Evolutionary conservation across 75 land plant species (phyloP), one percentile per base, ranked within the genome.

Genomic region (Sequoiadendron giganteum): DNA sequence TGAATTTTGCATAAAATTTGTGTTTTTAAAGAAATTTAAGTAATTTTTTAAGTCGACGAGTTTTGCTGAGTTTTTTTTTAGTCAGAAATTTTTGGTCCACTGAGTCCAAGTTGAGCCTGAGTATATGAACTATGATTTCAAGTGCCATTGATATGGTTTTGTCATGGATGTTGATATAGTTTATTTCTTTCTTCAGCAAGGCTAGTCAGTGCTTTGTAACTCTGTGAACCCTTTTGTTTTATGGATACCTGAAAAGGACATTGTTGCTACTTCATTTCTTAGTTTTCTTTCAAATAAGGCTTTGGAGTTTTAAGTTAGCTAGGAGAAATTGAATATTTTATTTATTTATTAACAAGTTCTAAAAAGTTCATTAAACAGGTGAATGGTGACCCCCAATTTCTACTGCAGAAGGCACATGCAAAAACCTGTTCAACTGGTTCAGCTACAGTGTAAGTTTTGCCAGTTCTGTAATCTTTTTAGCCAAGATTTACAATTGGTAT

Each of bases 341-440:
- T 18, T 14, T 21, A 15, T 13, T 56, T 38, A 87, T 80, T 87
- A 43, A 7, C 43, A 47, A 39, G 25, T 40, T 21, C 7, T 39
- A 32, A 75, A 38, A 36, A 84, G 40, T 21, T 79, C 28, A 48
- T 80, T 85, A 75, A 21, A 79, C 88, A 94, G 95, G 93, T 93
- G 21, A 83, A 89, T 40, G 85, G 85, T 88, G 95, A 95, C 88
- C 96, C 96, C 32, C 91, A 88, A 58, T 70, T 86, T 85, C 92
- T 98, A 15, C 25, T 98, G 86, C 89, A 58, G 52, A 95, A 94
- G 84, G 98, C 99, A 61, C 96, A 98, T 91, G 96, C 94, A 87
- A 94, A 95, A 68, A 96, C 99, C 19, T 87, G 90, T 30, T 92
- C 98, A 21, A 91, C 79, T 78, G 99, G 99, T 84, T 97, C 99